Evolutionary conservation across 176 grass and related monocot species (phyloP).

Genomic region (Bromus sterilis): DNA sequence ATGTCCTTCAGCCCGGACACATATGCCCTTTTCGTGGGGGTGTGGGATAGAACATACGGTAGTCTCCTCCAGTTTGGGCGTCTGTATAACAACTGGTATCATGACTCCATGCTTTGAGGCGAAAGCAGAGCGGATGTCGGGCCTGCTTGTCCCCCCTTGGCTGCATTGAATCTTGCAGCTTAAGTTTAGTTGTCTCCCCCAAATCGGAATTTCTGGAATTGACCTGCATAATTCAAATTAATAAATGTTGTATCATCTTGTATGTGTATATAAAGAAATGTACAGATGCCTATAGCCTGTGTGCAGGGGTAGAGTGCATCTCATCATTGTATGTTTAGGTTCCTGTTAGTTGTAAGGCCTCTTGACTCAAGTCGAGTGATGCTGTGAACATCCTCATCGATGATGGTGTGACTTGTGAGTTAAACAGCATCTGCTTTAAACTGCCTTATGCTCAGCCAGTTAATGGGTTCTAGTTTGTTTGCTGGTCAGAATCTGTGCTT

Average conservation of each 20-base stretch:
- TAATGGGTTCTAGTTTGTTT: not conserved
- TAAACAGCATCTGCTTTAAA: not conserved
- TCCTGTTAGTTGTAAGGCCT: not conserved
- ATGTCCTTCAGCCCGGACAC: slow-evolving; percentile 80
- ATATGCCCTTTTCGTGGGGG: slow-evolving; percentile 72
- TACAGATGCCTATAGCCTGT: slow-evolving; percentile 21
- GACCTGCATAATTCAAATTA: slow-evolving; percentile 31
- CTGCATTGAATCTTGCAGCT: slow-evolving; percentile 13
- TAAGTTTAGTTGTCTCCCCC: slow-evolving; percentile 29
- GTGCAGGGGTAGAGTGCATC: not conserved
- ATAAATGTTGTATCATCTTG: slow-evolving; percentile 33
- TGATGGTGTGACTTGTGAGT: not conserved
- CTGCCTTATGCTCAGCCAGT: not conserved
- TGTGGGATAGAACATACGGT: slow-evolving; percentile 90
- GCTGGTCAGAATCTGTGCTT: not conserved
- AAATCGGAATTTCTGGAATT: slow-evolving; percentile 23
- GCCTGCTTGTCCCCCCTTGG: slow-evolving; percentile 6
- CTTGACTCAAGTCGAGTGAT: not conserved
- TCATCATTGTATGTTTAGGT: slow-evolving; percentile 14
- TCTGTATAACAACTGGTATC: slow-evolving; percentile 48
- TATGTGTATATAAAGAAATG: slow-evolving; percentile 52
- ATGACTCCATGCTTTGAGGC: slow-evolving; percentile 66
- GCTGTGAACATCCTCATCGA: not conserved
- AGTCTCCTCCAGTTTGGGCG: slow-evolving; percentile 84
- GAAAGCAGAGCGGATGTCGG: not conserved